phyloP scores from a whole-genome alignment of 768 basidiomycete genomes.

The Asterophora parasitica region DNA sequence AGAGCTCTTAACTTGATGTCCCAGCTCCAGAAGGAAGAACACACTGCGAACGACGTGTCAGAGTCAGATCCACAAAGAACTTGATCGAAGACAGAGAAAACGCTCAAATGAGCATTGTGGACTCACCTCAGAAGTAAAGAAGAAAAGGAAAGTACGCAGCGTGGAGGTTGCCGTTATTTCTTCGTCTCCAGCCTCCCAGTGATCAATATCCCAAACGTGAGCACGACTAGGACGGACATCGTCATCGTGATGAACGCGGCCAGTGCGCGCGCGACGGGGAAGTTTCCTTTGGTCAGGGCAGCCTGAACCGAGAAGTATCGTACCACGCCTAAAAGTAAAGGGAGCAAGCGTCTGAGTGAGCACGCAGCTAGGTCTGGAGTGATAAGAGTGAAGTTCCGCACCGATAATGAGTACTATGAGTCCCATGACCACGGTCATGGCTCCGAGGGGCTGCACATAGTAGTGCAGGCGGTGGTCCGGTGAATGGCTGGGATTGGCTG shows the following conservation, averaged over 20 bases:
- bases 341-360: too few relatives aligned
- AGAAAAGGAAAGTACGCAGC: too few relatives aligned
- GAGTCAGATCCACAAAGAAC: too few relatives aligned
- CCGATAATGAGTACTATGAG: slow-evolving; percentile 19
- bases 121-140: too few relatives aligned
- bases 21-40: too few relatives aligned
- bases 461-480: slow-evolving; percentile 17
- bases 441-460: slow-evolving; percentile 21
- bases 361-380: too few relatives aligned
- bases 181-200: slow-evolving; percentile 16
- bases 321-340: slow-evolving; percentile 11
- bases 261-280: slow-evolving; percentile 17
- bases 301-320: slow-evolving; percentile 21
- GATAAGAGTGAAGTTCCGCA: slow-evolving; percentile 5
- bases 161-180: not conserved
- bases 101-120: too few relatives aligned
- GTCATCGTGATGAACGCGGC: slow-evolving; percentile 14
- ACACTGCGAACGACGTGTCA: too few relatives aligned
- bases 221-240: slow-evolving; percentile 13
- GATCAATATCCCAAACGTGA: slow-evolving; percentile 18
- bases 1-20: too few relatives aligned
- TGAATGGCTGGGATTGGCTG: slow-evolving; percentile 9
- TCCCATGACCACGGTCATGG: slow-evolving; percentile 17
- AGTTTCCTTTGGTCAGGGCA: slow-evolving; percentile 19
- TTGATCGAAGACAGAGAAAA: too few relatives aligned